Base-by-base conservation (phyloP, 2,329 filamentous ascomycete species). In the Colletotrichum cuscutae region DNA sequence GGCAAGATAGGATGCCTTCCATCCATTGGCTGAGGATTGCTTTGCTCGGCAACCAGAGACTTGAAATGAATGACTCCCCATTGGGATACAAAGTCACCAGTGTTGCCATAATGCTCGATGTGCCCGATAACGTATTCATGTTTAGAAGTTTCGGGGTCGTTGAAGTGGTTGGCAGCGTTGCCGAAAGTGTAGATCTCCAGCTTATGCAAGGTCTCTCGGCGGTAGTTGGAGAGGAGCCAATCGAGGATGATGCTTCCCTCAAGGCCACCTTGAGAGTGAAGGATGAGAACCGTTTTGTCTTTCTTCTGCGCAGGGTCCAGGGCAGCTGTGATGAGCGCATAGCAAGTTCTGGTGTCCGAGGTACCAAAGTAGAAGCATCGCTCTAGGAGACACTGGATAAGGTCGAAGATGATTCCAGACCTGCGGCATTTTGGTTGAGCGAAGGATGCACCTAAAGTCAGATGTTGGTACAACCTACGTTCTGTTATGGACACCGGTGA, bases 21-120 rank as follows among this genome's bases (percentile, higher is more conserved):
- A 78, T 88, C 0, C 82, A 80, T 2, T 85, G 79, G 28, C 82
- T 81, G 64, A 88, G 86, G 32, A 82, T 86, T 2, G 86, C 85
- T 78, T 53, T 28, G 35, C n/a, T 72, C 60, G 5, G 70, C 66
- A 24, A 68, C 68, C 22, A 37, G 52, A 24, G 63, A 65, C 53
- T 74, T 72, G 74, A 94, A 95, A 79, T 93, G 88, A 46, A 96
- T 84, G 6, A 95, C 90, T 1, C 94, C 94, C 87, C 92, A 94
- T 11, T 91, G 84, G 4, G 93, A 89, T 2, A 96, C 93, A 76
- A 94, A 93, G 77, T 97, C 94, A 19, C 86, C 88, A 9, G 87
- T 88, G 78, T 95, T 93, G 3, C 91, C 92, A 77, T 95, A 97
- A 81, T 97, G 94, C 81, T 97, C 94, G 52, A 97, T 92, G 75